Base-by-base conservation (phyloP, 2,329 filamentous ascomycete genomes). In the Fonsecaea monophora region DNA sequence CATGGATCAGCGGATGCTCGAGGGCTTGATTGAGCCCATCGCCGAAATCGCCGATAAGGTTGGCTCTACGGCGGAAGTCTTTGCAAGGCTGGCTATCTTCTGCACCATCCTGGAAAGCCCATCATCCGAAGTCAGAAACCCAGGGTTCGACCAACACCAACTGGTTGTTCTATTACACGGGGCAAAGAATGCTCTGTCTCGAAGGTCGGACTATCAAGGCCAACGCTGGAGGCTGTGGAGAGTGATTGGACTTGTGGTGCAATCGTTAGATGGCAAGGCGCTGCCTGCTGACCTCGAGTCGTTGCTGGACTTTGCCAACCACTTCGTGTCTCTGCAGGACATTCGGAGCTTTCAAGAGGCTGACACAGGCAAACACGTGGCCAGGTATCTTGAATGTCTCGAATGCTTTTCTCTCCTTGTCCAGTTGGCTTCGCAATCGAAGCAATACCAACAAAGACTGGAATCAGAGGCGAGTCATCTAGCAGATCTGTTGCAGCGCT, bases 191-290 rank as follows among this genome's bases (percentile, higher is more conserved):
- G 69, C 65, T 34, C 40, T 73, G 50, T 53, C 60, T 40, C 64
- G 62, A 45, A 65, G 60, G 32, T 66, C 67, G 25, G 70, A 73
- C 53, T 71, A 68, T 42, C 70, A 71, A 60, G 67, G 64, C 15
- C 70, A 72, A 54, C 61, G 70, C 9, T 72, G 71, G 71, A 67
- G 66, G 38, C 45, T 73, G 25, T 70, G 70, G 70, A 70, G 59
- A 30, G 54, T 72, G 21, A 21, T 65, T 15, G 60, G 64, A 13
- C 30, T 56, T 6, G 57, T 71, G 13, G 10, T 68, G 5, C 45
- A 60, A 18, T n/a, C 4, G 2, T 15, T 57, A 32, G 58, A 53
- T 18, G 21, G 40, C 13, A 32, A 60, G 37, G 37, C 9, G 10
- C 25, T 64, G 9, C 40, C 35, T 8, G 1, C 38, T 25, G 37